Conservation (phyloP, 495 filamentous ascomycete genomes). For the Annulohypoxylon nitens region DNA sequence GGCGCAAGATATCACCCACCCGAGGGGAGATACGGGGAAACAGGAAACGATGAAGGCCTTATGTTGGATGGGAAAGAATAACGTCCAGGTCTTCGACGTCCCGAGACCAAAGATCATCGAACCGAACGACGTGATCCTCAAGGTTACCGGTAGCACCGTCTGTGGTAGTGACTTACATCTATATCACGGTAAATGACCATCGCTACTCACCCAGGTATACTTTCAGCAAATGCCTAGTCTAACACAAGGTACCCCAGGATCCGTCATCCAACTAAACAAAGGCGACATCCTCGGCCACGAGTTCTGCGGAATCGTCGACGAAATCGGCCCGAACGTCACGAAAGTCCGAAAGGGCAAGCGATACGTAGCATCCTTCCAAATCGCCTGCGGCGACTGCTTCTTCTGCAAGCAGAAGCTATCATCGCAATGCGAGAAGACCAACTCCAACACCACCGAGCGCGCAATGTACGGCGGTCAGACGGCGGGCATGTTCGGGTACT, state of each 20-base stretch:
- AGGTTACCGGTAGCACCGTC: conserved; percentile 86
- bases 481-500: conserved; percentile 81
- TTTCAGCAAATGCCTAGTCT: background rate
- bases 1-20: conserved; percentile 68
- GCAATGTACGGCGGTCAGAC: conserved; percentile 79
- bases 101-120: conserved; percentile 79
- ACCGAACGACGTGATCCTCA: conserved; percentile 82
- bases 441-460: conserved; percentile 75
- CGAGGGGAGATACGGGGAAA: conserved; percentile 56
- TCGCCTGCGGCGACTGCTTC: conserved; percentile 80
- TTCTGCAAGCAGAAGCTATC: conserved; percentile 82
- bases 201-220: background rate
- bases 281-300: conserved; percentile 94
- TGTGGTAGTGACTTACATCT: conserved; percentile 91
- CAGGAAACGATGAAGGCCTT: conserved; percentile 78
- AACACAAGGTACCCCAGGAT: conserved; percentile 48
- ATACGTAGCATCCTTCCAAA: conserved; percentile 89
- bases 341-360: conserved; percentile 73
- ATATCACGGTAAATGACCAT: conserved; percentile 67
- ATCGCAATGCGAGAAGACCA: conserved; percentile 84
- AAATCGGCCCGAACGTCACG: conserved; percentile 71
- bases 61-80: conserved; percentile 78
- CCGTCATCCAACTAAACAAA: conserved; percentile 77
- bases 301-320: conserved; percentile 85
- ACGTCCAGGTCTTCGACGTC: conserved; percentile 71